phyloP scores from a whole-genome alignment of 805 yeast species.

The Yarrowia sp. region DNA sequence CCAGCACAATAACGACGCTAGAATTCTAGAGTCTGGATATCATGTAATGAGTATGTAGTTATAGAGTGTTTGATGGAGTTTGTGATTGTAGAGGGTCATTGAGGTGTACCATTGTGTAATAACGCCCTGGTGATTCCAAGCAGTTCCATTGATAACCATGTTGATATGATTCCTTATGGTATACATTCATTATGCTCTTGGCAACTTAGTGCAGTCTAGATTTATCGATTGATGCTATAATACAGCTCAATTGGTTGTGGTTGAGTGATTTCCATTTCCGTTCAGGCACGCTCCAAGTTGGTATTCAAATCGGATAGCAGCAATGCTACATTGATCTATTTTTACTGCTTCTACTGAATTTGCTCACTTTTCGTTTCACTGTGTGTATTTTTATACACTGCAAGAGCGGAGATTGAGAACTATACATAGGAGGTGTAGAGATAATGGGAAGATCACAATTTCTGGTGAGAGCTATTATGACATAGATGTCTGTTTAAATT shows the following conservation, averaged over 20 bases:
- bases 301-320: too few species aligned
- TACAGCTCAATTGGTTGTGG: background rate
- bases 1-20: constrained; percentile 12
- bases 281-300: too few species aligned
- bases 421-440: too few species aligned
- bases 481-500: too few species aligned
- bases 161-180: background rate
- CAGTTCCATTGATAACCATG: too few species aligned
- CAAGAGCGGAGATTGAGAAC: constrained; percentile 3
- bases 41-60: constrained; percentile 24
- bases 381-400: background rate
- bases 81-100: too few species aligned
- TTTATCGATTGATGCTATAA: background rate
- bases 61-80: constrained; percentile 19
- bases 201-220: background rate
- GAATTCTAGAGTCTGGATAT: constrained; percentile 20
- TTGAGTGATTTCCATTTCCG: background rate
- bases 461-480: too few species aligned
- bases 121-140: too few species aligned
- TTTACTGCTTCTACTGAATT: background rate
- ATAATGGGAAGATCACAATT: too few species aligned
- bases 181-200: background rate
- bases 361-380: background rate
- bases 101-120: too few species aligned
- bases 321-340: background rate